Percentiles rank a stretch among this genome's conserved stretches.
phyloP scores from a whole-genome alignment of 805 yeast genomes.

The Nadsonia fulvescens region DNA sequence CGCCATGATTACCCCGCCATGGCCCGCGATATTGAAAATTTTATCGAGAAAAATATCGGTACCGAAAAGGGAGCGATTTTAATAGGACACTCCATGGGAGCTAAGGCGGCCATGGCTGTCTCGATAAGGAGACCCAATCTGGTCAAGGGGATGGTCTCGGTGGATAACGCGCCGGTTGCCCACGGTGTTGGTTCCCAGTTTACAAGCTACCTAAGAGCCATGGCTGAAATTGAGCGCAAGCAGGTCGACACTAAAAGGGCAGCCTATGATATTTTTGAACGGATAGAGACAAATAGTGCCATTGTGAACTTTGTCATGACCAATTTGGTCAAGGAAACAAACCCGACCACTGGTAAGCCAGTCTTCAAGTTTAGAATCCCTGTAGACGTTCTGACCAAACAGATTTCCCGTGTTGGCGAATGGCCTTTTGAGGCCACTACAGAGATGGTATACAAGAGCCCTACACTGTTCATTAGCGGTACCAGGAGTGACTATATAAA shows the following conservation, averaged over 20 bases:
- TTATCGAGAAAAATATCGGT: conserved; percentile 27
- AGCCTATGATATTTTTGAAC: conserved; percentile 43
- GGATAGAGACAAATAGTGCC: conserved; percentile 39
- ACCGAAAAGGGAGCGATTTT: conserved; percentile 18
- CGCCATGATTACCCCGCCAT: conserved; percentile 64
- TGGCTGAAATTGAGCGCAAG: conserved; percentile 36
- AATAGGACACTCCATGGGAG: conserved; percentile 47
- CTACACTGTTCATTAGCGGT: conserved; percentile 68
- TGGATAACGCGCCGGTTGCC: conserved; percentile 81
- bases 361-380: conserved; percentile 42
- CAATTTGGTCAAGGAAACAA: conserved; percentile 35
- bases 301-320: conserved; percentile 67
- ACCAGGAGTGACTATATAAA: conserved; percentile 58
- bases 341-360: conserved; percentile 17
- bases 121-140: conserved; percentile 45
- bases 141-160: conserved; percentile 47
- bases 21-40: conserved; percentile 67
- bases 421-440: conserved; percentile 61
- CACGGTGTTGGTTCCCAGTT: conserved; percentile 40
- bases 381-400: conserved; percentile 43
- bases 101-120: conserved; percentile 80
- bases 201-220: conserved; percentile 43
- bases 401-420: conserved; percentile 44
- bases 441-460: conserved; percentile 42
- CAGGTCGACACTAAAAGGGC: conserved; percentile 36